Percentiles rank a stretch among this genome's conserved stretches.
Evolutionary conservation across 2,329 filamentous ascomycete species (phyloP).

Genomic region (Aurifilum marmelostoma): DNA sequence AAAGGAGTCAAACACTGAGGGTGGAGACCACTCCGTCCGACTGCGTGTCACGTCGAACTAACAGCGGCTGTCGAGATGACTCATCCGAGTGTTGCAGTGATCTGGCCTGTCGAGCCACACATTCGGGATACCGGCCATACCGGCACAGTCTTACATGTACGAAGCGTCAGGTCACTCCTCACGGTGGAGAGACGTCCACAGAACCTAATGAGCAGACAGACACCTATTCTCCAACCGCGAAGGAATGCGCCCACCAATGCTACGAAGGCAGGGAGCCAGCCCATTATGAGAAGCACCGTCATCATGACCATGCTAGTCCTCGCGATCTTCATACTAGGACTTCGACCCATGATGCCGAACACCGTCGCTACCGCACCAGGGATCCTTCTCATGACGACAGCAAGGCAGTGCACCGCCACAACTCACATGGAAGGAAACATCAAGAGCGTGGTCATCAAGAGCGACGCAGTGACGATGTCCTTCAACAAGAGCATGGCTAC

Average conservation of each 20-base stretch:
- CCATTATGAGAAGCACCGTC: neutral
- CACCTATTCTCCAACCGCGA: neutral
- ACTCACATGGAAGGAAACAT: neutral
- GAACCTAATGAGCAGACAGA: conserved; percentile 24
- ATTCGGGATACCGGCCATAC: conserved; percentile 31
- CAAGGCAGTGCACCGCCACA: neutral
- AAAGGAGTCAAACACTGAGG: conserved; percentile 5
- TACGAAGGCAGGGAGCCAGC: neutral
- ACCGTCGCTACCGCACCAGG: neutral
- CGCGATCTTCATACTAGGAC: neutral
- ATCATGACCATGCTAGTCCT: neutral
- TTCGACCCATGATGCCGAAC: neutral
- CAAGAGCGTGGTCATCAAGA: neutral
- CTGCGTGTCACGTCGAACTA: conserved; percentile 24
- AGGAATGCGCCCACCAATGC: no score
- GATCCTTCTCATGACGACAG: neutral
- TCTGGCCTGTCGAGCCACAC: conserved; percentile 31
- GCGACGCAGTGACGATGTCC: neutral
- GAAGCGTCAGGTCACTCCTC: conserved; percentile 1
- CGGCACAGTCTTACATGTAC: conserved; percentile 33
- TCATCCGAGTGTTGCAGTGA: conserved; percentile 28
- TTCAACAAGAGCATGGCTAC: neutral
- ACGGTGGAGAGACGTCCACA: conserved; percentile 16
- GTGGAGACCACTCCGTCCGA: conserved; percentile 17
- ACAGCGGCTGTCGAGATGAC: conserved; percentile 23